Conservation (phyloP, 306 rosid species). For the Inga leiocalycina region DNA sequence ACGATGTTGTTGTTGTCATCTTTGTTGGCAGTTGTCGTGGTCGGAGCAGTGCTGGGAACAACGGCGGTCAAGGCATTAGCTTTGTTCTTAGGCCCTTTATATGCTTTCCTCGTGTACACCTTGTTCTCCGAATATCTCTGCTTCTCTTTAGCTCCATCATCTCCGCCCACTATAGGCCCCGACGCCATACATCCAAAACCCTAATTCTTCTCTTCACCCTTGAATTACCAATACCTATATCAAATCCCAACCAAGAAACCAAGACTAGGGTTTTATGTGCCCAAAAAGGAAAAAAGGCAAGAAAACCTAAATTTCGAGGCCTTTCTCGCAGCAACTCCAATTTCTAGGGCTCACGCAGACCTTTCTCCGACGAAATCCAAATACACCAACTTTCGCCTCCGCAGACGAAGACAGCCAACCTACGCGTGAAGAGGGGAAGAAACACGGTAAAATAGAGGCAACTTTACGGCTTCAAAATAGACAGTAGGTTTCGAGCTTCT, state of each 20-base stretch:
- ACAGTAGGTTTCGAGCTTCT: conserved; percentile 50
- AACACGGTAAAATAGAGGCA: not conserved
- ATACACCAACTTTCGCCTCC: conserved; percentile 22
- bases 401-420: not conserved
- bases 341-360: conserved; percentile 29
- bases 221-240: conserved; percentile 18
- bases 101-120: conserved; percentile 76
- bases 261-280: conserved; percentile 39
- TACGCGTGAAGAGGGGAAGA: not conserved
- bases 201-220: conserved; percentile 42
- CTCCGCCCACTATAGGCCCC: conserved; percentile 71
- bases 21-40: not conserved
- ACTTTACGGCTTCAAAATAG: conserved; percentile 33
- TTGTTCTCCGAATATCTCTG: conserved; percentile 57
- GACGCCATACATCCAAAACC: conserved; percentile 98
- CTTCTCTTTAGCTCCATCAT: conserved; percentile 67
- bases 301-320: conserved; percentile 3
- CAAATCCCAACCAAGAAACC: conserved; percentile 23
- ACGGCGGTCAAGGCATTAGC: conserved; percentile 22
- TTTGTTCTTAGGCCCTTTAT: conserved; percentile 57
- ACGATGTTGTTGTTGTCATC: not conserved
- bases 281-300: conserved; percentile 28
- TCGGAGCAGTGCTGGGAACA: conserved; percentile 7
- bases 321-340: not conserved
- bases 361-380: conserved; percentile 6